phyloP scores from a whole-genome alignment of 2,329 filamentous ascomycete species.

The Colletotrichum costaricense region DNA sequence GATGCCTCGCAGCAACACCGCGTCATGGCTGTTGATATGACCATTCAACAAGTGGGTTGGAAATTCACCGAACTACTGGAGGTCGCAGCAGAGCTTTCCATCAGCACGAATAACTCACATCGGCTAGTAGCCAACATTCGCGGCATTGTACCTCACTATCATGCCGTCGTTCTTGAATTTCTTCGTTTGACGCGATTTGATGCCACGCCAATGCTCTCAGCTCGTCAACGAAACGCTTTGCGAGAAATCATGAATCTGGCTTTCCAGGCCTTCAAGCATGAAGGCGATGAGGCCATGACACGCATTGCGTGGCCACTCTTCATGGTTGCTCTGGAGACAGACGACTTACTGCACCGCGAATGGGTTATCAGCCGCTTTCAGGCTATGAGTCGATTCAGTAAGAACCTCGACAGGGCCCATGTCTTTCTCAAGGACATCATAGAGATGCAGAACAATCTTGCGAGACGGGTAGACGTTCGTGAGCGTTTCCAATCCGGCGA shows the following conservation, averaged over 20 bases:
- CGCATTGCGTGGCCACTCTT: constrained; percentile 49
- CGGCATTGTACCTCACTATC: constrained; percentile 47
- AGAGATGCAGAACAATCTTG: constrained; percentile 35
- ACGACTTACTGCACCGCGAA: constrained; percentile 45
- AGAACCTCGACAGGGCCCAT: constrained; percentile 46
- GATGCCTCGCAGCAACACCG: constrained; percentile 37
- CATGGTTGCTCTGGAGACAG: constrained; percentile 48
- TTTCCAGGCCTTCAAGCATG: constrained; percentile 46
- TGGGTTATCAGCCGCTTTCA: constrained; percentile 48
- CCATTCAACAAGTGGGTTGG: constrained; percentile 38
- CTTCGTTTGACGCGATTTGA: constrained; percentile 38
- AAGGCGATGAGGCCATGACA: constrained; percentile 45
- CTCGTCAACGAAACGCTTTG: constrained; percentile 24
- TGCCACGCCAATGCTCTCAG: constrained; percentile 26
- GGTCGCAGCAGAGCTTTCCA: constrained; percentile 41
- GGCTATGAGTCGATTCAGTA: constrained; percentile 43
- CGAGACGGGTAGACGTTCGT: constrained; percentile 35
- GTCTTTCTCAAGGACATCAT: constrained; percentile 41
- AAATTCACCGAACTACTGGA: constrained; percentile 42
- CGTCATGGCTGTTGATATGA: constrained; percentile 35
- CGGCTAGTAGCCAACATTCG: constrained; percentile 48
- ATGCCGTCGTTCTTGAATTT: constrained; percentile 47
- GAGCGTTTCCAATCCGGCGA: constrained; percentile 32
- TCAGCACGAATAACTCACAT: constrained; percentile 41
- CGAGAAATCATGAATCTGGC: constrained; percentile 45